Conservation (phyloP, 768 basidiomycete species). For the Naematelia aurantialba region DNA sequence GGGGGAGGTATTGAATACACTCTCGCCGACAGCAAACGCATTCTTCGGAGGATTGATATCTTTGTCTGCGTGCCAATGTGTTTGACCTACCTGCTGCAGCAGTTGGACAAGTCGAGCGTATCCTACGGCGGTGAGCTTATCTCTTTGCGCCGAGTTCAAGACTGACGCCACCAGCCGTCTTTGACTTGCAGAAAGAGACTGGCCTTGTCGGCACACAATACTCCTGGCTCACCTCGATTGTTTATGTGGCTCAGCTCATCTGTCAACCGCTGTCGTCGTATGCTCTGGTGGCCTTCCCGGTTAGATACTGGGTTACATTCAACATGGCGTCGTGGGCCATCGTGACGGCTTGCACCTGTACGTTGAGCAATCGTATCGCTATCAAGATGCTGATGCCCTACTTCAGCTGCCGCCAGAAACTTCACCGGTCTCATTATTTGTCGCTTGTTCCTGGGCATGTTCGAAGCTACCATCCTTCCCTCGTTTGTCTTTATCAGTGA, state of each 20-base stretch:
- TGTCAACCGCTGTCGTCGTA: constrained; percentile 39
- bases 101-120: constrained; percentile 53
- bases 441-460: constrained; percentile 49
- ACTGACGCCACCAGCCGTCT: too few species aligned
- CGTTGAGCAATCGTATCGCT: too few species aligned
- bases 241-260: constrained; percentile 39
- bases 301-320: constrained; percentile 47
- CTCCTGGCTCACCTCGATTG: constrained; percentile 55
- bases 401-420: constrained; percentile 27
- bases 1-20: constrained; percentile 23
- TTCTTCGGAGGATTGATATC: constrained; percentile 28
- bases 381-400: too few species aligned
- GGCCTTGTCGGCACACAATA: constrained; percentile 52
- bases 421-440: constrained; percentile 30
- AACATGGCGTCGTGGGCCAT: constrained; percentile 37
- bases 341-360: constrained; percentile 30
- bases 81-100: constrained; percentile 19
- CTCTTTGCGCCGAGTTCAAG: too few species aligned
- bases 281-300: constrained; percentile 40
- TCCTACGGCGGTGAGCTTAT: constrained; percentile 58
- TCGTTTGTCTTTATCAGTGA: constrained; percentile 56
- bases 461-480: constrained; percentile 57
- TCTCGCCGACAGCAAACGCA: constrained; percentile 18
- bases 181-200: constrained; percentile 50
- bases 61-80: constrained; percentile 29